Evolutionary conservation across 768 basidiomycete genomes (phyloP).

Genomic region (Obba rivulosa): DNA sequence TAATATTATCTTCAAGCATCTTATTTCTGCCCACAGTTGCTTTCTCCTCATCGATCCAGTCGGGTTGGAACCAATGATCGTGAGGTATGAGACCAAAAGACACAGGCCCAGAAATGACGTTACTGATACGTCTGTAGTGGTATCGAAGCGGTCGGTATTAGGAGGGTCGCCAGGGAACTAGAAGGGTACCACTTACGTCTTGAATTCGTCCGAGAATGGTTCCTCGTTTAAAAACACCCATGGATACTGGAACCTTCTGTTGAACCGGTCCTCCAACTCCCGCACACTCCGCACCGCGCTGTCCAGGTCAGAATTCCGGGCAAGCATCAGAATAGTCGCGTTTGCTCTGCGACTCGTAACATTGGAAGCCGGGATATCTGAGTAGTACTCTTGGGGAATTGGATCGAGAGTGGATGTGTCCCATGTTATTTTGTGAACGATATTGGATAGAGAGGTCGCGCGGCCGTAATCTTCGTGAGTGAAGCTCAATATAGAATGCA

Average conservation of each 20-base stretch:
- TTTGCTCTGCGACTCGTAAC: conserved; percentile 20
- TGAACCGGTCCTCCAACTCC: conserved; percentile 85
- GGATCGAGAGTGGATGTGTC: background rate
- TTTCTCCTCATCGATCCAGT: conserved; percentile 64
- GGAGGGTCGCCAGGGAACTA: background rate
- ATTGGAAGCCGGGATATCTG: background rate
- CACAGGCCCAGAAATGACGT: conserved; percentile 29
- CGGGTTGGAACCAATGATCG: conserved; percentile 67
- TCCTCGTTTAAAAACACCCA: conserved; percentile 89
- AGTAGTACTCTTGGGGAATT: no score
- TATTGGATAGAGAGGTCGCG: conserved; percentile 45
- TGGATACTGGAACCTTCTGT: conserved; percentile 74
- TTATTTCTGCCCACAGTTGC: conserved; percentile 47
- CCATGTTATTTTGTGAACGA: conserved; percentile 28
- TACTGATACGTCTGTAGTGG: conserved; percentile 14
- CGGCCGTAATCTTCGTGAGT: conserved; percentile 61
- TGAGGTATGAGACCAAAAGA: conserved; percentile 53
- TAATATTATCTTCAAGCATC: conserved; percentile 43
- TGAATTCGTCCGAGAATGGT: conserved; percentile 73
- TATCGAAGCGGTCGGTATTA: background rate
- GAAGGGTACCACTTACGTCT: conserved; percentile 36
- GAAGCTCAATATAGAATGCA: conserved; percentile 62
- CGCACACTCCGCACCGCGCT: conserved; percentile 59
- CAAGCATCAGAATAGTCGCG: conserved; percentile 42
- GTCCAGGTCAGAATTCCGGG: conserved; percentile 56